Base-by-base conservation (phyloP, 495 filamentous ascomycete genomes). In the Xylaria castorea region DNA sequence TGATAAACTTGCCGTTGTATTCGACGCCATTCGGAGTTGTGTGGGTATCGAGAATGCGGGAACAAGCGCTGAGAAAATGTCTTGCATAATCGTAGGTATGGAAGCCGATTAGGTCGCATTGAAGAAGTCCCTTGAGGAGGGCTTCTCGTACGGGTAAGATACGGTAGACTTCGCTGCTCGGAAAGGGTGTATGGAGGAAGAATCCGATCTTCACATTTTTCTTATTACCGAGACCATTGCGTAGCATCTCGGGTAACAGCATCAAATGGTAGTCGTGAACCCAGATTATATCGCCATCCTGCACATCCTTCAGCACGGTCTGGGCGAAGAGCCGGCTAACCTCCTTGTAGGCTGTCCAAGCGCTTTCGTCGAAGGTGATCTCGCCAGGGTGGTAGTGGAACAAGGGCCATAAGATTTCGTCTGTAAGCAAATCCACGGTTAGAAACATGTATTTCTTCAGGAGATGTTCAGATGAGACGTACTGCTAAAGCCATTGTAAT, bases 201-300 rank as follows among this genome's bases (percentile, higher is more conserved):
- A 97, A 97, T 68, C 94, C 95, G 79, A 98, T 93, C 80, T 94
- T 94, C 74, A 97, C 90, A 67, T 92, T 89, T 81, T 92, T 93
- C 76, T 92, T 91, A 48, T 89, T 82, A 30, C 89, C 87, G 66
- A 89, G 80, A 74, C 94, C 92, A 65, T 96, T 89, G 68, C 95
- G 91, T 66, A 98, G 84, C 89, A 97, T 92, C 70, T 89, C 85
- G 0, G 95, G 95, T 25, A 98, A 83, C 2, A 98, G 88, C 92
- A 98, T 95, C 64, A 97, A 84, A 81, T 98, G 95, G 80, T 97
- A 98, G 80, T 98, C 95, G 79, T 98, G 95, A 0, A 98, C 91
- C 95, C 95, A 98, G 77, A 98, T 91, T 55, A 97, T 79, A 74
- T 95, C 92, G 50, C 93, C 94, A 66, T 92, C 89, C 73, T 91